These are phyloP conservation scores for Draba incana DNA, from an alignment of 345 rosid genomes.

Conservation along the genomic window DNA sequence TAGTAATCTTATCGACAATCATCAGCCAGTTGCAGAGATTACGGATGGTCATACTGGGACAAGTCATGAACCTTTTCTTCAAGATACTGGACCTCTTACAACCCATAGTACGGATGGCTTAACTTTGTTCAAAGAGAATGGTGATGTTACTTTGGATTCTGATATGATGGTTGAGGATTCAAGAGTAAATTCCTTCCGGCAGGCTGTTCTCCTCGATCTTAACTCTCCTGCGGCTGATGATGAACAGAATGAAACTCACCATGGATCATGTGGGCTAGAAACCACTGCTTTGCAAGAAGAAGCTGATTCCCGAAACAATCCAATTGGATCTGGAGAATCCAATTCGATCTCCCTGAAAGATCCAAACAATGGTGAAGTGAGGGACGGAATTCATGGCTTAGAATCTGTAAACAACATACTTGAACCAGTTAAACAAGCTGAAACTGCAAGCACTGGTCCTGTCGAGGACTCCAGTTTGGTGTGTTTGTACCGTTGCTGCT, in stretches of 20 bases:
- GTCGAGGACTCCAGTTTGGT: conserved; percentile 43
- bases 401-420: conserved; percentile 33
- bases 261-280: conserved; percentile 39
- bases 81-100: conserved; percentile 26
- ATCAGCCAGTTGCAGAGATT: conserved; percentile 28
- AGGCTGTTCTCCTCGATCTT: conserved; percentile 41
- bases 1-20: conserved; percentile 21
- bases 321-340: conserved; percentile 41
- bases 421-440: conserved; percentile 28
- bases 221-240: conserved; percentile 43
- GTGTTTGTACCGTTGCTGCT: conserved; percentile 74
- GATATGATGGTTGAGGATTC: conserved; percentile 34
- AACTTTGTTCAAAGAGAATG: conserved; percentile 31
- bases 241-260: conserved; percentile 46
- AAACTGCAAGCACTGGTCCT: conserved; percentile 29
- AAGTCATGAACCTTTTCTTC: conserved; percentile 21
- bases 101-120: conserved; percentile 30
- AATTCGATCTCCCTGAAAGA: conserved; percentile 37
- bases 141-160: conserved; percentile 26
- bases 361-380: conserved; percentile 21
- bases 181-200: conserved; percentile 14
- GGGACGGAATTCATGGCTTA: conserved; percentile 37
- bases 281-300: conserved; percentile 33
- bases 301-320: conserved; percentile 33
- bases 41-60: conserved; percentile 29